Evolutionary conservation across 2,329 filamentous ascomycete species (phyloP), one percentile per base, ranked within the genome.

Genomic region (Aspergillus sp.): DNA sequence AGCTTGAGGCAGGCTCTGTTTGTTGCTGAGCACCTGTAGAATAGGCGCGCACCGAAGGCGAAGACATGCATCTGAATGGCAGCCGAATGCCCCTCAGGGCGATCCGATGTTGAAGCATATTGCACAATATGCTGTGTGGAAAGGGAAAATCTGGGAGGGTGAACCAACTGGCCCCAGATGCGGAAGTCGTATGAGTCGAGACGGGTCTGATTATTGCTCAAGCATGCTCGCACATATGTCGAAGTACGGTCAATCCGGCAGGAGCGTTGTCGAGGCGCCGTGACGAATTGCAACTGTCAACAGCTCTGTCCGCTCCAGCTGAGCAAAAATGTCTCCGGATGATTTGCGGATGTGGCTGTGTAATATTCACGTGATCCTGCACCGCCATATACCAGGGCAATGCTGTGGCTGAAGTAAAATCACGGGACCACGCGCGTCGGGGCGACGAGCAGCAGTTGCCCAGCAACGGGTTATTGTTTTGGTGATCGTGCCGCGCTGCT

Each of bases 91-190:
- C 77, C 66, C 78, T 76, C 59, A 83, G 78, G 68, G 83, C 81
- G 76, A 89, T 76, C 74, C 86, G 83, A 64, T 86, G 82, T 74
- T 89, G 87, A 62, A 90, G 76, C 87, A 91, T 90, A 48, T 61
- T 72, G 57, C 34, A 48, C 13, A 34, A 17, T 48, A 48, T 30
- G 34, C 38, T 57, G 17, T 18, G 26, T 17, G 15, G 34, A 39
- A 20, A 17, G n/a, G n/a, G 20, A 36, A 36, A 45, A 18, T 7
- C 34, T 32, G 24, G 26, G 26, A 42, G 17, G 48, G 49, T 56
- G 26, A 30, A 30, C 26, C 54, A 58, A 57, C 55, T 22, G 57
- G 30, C 20, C 48, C 45, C 56, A 48, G 34, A 38, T 32, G 49
- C 12, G 49, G 47, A 24, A 26, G 32, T 45, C 22, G 30, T 39